Conservation (phyloP, 1,284 basidiomycete genomes). For the Papiliotrema laurentii region DNA sequence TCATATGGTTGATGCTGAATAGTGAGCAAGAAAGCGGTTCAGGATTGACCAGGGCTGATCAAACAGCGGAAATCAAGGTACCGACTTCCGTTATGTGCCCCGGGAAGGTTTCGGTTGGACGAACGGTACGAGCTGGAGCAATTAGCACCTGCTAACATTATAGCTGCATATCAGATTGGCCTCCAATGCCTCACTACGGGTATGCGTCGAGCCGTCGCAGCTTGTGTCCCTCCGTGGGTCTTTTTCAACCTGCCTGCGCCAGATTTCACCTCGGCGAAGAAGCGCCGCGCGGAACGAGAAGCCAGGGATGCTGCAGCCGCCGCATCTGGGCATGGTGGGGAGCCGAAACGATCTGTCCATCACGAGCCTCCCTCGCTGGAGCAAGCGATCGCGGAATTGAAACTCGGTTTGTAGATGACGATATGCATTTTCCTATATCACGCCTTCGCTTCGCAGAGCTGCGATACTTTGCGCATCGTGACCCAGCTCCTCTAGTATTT, state of each 20-base stretch:
- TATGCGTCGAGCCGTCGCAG: slow-evolving; percentile 89
- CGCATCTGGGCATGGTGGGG: slow-evolving; percentile 38
- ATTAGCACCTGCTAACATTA: slow-evolving; percentile 3
- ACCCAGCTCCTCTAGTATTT: slow-evolving; percentile 73
- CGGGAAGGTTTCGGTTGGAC: slow-evolving; percentile 98
- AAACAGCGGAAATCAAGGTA: slow-evolving; percentile 79
- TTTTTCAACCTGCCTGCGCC: slow-evolving; percentile 45
- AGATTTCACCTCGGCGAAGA: slow-evolving; percentile 54
- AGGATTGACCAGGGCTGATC: slow-evolving; percentile 1
- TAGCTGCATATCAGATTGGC: slow-evolving; percentile 90
- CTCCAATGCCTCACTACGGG: slow-evolving; percentile 88
- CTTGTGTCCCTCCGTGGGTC: slow-evolving; percentile 56
- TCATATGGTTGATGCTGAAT: slow-evolving; percentile 95
- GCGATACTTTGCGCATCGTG: slow-evolving; percentile 60
- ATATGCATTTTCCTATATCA: slow-evolving; percentile 13
- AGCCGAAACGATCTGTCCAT: slow-evolving; percentile 27
- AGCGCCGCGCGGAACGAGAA: slow-evolving; percentile 49
- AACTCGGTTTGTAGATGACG: slow-evolving; percentile 14
- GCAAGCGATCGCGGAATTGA: slow-evolving; percentile 30
- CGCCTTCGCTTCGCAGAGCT: slow-evolving; percentile 54
- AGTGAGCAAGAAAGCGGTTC: slow-evolving; percentile 46
- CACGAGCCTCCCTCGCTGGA: slow-evolving; percentile 34
- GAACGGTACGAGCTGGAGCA: slow-evolving; percentile 57
- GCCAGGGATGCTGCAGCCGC: slow-evolving; percentile 55
- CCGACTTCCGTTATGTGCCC: slow-evolving; percentile 94